phyloP scores from a whole-genome alignment of 306 rosid genomes.

The Ceratonia siliqua region DNA sequence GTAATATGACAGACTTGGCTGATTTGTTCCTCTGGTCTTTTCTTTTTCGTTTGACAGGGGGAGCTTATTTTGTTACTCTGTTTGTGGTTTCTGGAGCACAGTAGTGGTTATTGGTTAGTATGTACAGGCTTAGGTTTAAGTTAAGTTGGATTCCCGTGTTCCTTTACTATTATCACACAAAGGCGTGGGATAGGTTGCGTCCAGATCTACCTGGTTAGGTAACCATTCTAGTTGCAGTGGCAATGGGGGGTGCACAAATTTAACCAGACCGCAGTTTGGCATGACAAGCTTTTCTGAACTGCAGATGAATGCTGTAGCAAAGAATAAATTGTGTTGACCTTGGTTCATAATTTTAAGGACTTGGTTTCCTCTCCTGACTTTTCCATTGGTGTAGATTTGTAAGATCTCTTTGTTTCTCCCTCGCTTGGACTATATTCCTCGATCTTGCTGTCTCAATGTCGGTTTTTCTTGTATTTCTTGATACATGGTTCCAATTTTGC shows the following conservation, averaged over 20 bases:
- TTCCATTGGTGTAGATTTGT: conserved; percentile 31
- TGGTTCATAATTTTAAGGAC: conserved; percentile 29
- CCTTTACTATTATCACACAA: conserved; percentile 44
- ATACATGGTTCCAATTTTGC: background rate
- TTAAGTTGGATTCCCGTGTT: conserved; percentile 53
- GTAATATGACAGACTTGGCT: conserved; percentile 48
- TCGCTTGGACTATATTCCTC: conserved; percentile 23
- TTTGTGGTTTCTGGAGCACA: conserved; percentile 45
- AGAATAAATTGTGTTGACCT: conserved; percentile 37
- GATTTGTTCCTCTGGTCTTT: conserved; percentile 49
- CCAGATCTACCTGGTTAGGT: conserved; percentile 36
- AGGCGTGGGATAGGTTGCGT: conserved; percentile 46
- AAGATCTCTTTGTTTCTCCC: conserved; percentile 7
- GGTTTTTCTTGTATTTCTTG: conserved; percentile 18
- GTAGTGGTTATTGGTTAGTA: conserved; percentile 42
- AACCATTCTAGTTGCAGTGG: conserved; percentile 38
- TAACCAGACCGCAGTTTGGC: conserved; percentile 34
- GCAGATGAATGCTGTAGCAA: conserved; percentile 25
- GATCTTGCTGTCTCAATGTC: conserved; percentile 13
- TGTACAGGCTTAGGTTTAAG: conserved; percentile 59
- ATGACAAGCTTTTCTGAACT: conserved; percentile 22
- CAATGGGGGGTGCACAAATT: conserved; percentile 36
- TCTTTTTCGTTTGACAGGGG: conserved; percentile 46
- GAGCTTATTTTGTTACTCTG: conserved; percentile 69
- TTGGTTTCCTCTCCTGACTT: conserved; percentile 14